Conservation (phyloP, 257 asterid species). For the Solanum sitiens region DNA sequence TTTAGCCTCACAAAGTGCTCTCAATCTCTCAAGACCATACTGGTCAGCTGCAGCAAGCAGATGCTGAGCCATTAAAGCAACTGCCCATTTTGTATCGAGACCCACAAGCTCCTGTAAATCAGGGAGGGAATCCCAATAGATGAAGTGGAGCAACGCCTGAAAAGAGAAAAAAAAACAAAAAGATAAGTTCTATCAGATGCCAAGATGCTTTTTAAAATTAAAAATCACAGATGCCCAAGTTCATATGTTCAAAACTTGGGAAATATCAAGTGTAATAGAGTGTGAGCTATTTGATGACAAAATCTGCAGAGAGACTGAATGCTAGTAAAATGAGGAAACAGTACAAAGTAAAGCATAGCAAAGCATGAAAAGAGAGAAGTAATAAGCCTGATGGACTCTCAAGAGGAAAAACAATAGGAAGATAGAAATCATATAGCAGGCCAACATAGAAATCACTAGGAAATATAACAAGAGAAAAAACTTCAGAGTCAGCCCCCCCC, state of each 20-base stretch:
- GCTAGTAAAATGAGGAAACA: not conserved
- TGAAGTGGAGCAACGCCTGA: slow-evolving; percentile 14
- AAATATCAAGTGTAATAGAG: not conserved
- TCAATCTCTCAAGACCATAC: slow-evolving; percentile 9
- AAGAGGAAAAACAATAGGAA: not conserved
- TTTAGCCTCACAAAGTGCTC: slow-evolving; percentile 7
- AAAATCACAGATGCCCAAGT: not conserved
- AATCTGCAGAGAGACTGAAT: not conserved
- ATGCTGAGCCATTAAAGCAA: slow-evolving; percentile 3
- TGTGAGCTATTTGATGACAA: not conserved
- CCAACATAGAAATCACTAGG: not conserved
- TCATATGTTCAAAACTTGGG: not conserved
- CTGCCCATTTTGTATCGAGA: slow-evolving; percentile 3
- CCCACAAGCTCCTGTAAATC: slow-evolving; percentile 9
- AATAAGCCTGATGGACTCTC: not conserved
- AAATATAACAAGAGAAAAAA: not conserved
- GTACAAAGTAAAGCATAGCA: not conserved
- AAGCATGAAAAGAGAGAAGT: not conserved
- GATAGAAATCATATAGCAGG: not conserved
- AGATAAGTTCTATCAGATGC: not conserved
- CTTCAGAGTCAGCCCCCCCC: no score
- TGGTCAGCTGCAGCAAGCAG: slow-evolving; percentile 11
- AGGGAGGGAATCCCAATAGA: slow-evolving; percentile 12
- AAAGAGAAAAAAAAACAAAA: not conserved
- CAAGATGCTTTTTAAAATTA: not conserved